Evolutionary conservation across 2,329 filamentous ascomycete genomes (phyloP).

Genomic region (Septoria linicola): DNA sequence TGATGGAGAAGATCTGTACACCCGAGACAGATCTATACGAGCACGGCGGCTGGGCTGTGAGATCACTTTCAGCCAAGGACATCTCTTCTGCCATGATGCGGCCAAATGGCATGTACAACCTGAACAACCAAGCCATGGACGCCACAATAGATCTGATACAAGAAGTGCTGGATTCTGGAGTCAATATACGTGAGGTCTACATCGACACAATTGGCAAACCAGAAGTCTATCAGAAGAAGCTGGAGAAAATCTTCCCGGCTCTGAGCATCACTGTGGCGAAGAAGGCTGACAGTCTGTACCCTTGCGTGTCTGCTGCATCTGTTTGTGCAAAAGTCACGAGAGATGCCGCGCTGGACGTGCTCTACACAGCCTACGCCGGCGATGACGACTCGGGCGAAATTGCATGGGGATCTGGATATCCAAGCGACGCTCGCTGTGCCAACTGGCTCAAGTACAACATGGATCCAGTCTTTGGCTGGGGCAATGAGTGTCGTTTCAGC

Average conservation of each 20-base stretch:
- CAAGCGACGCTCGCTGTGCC: conserved; percentile 77
- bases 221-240: conserved; percentile 75
- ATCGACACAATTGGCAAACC: conserved; percentile 92
- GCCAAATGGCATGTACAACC: conserved; percentile 68
- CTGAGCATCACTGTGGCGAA: conserved; percentile 52
- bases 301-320: conserved; percentile 87
- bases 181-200: conserved; percentile 85
- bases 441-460: conserved; percentile 81
- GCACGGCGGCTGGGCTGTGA: conserved; percentile 79
- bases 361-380: conserved; percentile 59
- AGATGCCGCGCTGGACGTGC: conserved; percentile 80
- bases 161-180: conserved; percentile 70
- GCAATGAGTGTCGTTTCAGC: conserved; percentile 86
- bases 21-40: conserved; percentile 56
- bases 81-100: conserved; percentile 77
- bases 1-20: conserved; percentile 72
- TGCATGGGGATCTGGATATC: conserved; percentile 88
- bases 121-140: conserved; percentile 95
- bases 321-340: conserved; percentile 96
- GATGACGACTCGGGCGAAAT: conserved; percentile 36
- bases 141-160: conserved; percentile 81
- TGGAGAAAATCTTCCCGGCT: conserved; percentile 81
- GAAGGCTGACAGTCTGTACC: conserved; percentile 90
- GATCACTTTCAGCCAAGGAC: conserved; percentile 77
- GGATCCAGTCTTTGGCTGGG: conserved; percentile 95